Conservation (phyloP, 371 early-diverging fungal species). For the Mortierella sp. region DNA sequence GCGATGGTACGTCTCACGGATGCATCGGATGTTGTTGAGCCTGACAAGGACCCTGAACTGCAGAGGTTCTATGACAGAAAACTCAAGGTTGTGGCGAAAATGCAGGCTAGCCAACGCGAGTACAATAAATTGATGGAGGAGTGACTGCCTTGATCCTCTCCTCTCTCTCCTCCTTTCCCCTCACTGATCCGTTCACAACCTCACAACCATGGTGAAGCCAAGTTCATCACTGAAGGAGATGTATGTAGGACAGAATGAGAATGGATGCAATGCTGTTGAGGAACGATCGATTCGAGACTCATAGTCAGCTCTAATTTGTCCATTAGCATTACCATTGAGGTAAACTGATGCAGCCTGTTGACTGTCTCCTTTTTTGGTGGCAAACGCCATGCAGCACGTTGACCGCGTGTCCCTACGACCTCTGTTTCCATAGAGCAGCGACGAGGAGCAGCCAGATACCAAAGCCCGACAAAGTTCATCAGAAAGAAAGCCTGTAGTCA, state of each 20-base stretch:
- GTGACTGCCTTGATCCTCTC: neutral
- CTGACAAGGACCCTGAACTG: conserved; percentile 53
- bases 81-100: conserved; percentile 64
- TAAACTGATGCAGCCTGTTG: neutral
- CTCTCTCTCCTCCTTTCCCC: neutral
- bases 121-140: conserved; percentile 64
- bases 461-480: too few species aligned
- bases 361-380: conserved; percentile 10
- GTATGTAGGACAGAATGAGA: too few species aligned
- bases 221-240: too few species aligned
- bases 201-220: too few species aligned
- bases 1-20: conserved; percentile 68
- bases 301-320: too few species aligned
- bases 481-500: too few species aligned
- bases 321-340: conserved; percentile 20
- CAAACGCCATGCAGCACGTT: neutral
- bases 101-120: conserved; percentile 69
- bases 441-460: conserved; percentile 9
- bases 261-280: too few species aligned
- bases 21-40: conserved; percentile 63
- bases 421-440: too few species aligned
- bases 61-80: conserved; percentile 61
- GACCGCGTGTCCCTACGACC: neutral
- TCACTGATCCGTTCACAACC: too few species aligned
- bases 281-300: too few species aligned